Conservation (phyloP, 164 flowering plant genomes). For the Magnolia kwangsiensis region DNA sequence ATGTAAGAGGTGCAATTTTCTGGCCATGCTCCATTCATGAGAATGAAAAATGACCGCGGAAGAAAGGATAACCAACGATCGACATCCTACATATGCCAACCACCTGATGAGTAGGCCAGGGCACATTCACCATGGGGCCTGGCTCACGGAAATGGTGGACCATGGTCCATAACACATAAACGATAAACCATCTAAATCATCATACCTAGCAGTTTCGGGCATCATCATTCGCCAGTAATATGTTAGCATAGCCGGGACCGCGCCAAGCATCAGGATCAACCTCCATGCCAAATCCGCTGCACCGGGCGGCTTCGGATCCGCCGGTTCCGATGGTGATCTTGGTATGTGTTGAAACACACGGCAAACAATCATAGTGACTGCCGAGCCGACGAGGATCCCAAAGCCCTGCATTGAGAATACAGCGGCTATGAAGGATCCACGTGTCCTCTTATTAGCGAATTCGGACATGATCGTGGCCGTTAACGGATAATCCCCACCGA, state of each 20-base stretch:
- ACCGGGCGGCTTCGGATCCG: conserved; percentile 8
- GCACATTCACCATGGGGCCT: no score
- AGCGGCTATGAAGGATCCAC: conserved; percentile 29
- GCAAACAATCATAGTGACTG: conserved; percentile 44
- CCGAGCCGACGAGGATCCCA: conserved; percentile 50
- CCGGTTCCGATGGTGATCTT: neutral
- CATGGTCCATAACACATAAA: no score
- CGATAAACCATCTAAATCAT: no score
- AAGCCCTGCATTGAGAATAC: conserved; percentile 62
- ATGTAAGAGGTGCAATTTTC: no score
- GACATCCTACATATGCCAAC: no score
- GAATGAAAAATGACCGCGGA: no score
- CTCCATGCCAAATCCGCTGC: conserved; percentile 50
- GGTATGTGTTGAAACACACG: conserved; percentile 19
- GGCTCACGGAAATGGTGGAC: no score
- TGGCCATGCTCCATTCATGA: no score
- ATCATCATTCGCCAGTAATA: conserved; percentile 65
- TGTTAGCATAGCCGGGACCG: conserved; percentile 25
- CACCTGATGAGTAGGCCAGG: no score
- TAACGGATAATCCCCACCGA: conserved; percentile 30
- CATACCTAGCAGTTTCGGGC: conserved; percentile 78
- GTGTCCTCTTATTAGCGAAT: conserved; percentile 23
- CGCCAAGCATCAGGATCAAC: conserved; percentile 31
- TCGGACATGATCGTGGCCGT: conserved; percentile 33
- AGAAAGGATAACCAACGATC: no score